A percentile compares a stretch with the other conserved stretches of the same genome.
Conservation (phyloP, 441 rosid species). For the Adansonia rubrostipa region DNA sequence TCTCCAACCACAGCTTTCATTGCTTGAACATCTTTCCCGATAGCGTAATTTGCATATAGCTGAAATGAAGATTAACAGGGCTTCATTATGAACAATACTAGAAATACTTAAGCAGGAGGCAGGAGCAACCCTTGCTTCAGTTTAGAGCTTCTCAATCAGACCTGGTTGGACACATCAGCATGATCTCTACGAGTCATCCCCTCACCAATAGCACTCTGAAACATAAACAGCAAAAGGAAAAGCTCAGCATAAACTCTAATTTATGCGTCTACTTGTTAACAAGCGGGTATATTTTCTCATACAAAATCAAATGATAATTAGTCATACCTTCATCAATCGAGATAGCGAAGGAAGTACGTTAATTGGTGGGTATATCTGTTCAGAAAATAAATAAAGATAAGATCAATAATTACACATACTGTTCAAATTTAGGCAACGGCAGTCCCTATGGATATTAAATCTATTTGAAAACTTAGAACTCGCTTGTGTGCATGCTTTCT, state of each 20-base stretch:
- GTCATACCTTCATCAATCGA: constrained; percentile 86
- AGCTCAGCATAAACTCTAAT: constrained; percentile 1
- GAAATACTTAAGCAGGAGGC: background rate
- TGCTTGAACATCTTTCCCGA: constrained; percentile 98
- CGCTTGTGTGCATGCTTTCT: constrained; percentile 1
- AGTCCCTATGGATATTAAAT: background rate
- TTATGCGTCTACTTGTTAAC: background rate
- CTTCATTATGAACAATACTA: background rate
- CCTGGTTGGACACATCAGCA: constrained; percentile 99
- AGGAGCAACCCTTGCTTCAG: background rate
- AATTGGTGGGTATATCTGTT: constrained; percentile 97
- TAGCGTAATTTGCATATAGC: constrained; percentile 96
- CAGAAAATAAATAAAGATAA: constrained; percentile 18
- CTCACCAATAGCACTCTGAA: constrained; percentile 99
- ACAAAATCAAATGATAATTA: constrained; percentile 1
- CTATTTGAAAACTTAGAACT: constrained; percentile 2
- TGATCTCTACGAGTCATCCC: constrained; percentile 99
- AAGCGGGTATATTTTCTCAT: background rate
- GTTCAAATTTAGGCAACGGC: background rate
- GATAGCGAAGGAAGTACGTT: constrained; percentile 97
- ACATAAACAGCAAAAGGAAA: constrained; percentile 15
- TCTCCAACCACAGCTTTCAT: constrained; percentile 99
- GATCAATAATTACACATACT: background rate
- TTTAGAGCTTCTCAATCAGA: constrained; percentile 30
- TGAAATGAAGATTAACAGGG: constrained; percentile 35